A percentile compares a stretch with the other conserved stretches of the same genome.
Conservation (phyloP, 2,329 filamentous ascomycete species). For the Rutstroemia sydowiana region DNA sequence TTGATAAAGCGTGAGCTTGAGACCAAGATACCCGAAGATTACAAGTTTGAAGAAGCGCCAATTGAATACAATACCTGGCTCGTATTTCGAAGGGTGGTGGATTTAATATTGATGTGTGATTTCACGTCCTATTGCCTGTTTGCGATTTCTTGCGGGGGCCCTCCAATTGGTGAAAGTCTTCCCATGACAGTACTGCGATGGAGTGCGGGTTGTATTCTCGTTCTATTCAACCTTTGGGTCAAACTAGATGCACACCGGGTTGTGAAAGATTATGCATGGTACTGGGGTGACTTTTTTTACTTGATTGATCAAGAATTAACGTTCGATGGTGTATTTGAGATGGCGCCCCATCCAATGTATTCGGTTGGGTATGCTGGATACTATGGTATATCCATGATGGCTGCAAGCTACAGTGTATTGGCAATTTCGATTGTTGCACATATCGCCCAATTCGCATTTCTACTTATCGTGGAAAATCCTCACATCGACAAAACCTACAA, state of each 20-base stretch:
- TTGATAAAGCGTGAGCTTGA: slow-evolving; percentile 86
- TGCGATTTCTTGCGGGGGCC: slow-evolving; percentile 77
- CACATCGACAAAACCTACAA: slow-evolving; percentile 99
- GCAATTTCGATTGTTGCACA: slow-evolving; percentile 96
- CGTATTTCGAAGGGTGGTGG: slow-evolving; percentile 88
- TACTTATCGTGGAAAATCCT: slow-evolving; percentile 87
- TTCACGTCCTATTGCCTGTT: slow-evolving; percentile 96
- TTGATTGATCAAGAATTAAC: slow-evolving; percentile 96
- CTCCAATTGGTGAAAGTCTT: slow-evolving; percentile 63
- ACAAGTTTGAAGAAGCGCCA: slow-evolving; percentile 85
- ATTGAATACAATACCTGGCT: slow-evolving; percentile 99
- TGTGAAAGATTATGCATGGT: slow-evolving; percentile 99
- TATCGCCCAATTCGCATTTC: slow-evolving; percentile 87
- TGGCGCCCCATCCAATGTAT: slow-evolving; percentile 98
- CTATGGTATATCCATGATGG: slow-evolving; percentile 97
- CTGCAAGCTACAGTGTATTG: slow-evolving; percentile 92
- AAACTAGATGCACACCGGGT: slow-evolving; percentile 96
- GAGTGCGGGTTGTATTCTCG: slow-evolving; percentile 66
- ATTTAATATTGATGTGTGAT: slow-evolving; percentile 97
- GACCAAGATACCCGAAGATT: slow-evolving; percentile 89
- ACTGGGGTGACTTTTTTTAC: slow-evolving; percentile 99
- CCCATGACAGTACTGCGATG: slow-evolving; percentile 68
- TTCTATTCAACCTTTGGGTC: slow-evolving; percentile 96
- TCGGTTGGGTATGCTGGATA: slow-evolving; percentile 96
- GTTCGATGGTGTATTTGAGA: slow-evolving; percentile 97